Evolutionary conservation across 257 asterid species (phyloP), one percentile per base, ranked within the genome.

Genomic region (Nicotiana obtusifolia): DNA sequence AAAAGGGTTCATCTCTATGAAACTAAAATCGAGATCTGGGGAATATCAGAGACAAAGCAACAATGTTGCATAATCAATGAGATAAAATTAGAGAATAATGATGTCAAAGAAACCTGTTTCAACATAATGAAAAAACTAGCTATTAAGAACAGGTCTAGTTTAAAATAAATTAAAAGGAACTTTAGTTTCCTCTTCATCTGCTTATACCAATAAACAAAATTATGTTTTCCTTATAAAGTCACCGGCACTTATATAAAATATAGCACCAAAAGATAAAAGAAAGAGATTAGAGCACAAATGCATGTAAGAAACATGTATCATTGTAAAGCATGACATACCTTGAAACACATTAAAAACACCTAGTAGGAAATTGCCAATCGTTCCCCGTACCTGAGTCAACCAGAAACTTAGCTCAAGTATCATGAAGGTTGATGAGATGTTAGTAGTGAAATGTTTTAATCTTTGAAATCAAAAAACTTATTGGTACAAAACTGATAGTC

Each of bases 1-100:
- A 87, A 93, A 94, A 52, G 98, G 98, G 81, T 93, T 94, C 97
- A 94, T 91, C 94, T 94, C 98, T 64, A 94, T 90, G 84, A 94
- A 94, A 91, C 93, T 91, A 83, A 94, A 94, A 88, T 94, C 98
- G 84, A 94, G 85, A 87, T 94, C 98, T 94, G 94, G 19, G 47
- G 65, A 77, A 19, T 81, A 44, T 30, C 52, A 77, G 66, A 79
- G 54, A 85, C n/a, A 83, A 64, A 86, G 73, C 16, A 35, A 49
- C 44, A 49, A 19, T 17, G 64, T 73, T 26, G 41, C 41, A 49
- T 24, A 24, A 47, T 73, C 61, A 49, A 73, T 73, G 24, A 73
- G 2, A 47, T 47, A 47, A 47, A 47, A 71, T 14, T 73, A 47
- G 41, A 24, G 61, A 73, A 24, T 24, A 47, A 73, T 14, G 79